Conservation (phyloP, 257 asterid species). For the Primulina eburnea region DNA sequence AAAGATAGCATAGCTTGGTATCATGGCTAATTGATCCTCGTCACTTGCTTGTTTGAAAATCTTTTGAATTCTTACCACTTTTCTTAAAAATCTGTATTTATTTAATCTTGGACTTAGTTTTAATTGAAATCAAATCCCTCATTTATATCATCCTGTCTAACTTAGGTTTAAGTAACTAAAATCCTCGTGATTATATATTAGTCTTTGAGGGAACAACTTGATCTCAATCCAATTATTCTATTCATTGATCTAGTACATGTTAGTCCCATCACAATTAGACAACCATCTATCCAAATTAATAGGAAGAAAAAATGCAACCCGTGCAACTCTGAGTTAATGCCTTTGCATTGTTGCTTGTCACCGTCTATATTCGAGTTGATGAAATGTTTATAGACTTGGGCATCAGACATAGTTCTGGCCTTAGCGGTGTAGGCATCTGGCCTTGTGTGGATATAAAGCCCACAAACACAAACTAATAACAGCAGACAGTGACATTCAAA, state of each 20-base stretch:
- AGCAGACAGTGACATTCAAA: constrained; percentile 1
- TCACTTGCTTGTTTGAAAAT: not conserved
- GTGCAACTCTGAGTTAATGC: constrained; percentile 5
- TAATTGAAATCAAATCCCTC: not conserved
- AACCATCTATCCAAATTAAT: constrained; percentile 14
- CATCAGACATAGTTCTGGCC: not conserved
- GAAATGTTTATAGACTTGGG: not conserved
- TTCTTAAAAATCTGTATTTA: not conserved
- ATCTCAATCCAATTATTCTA: too few relatives aligned
- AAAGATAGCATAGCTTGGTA: not conserved
- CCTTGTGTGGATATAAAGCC: constrained; percentile 3
- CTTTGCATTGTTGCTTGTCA: not conserved
- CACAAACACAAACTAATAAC: not conserved
- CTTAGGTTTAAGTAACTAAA: not conserved
- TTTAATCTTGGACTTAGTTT: too few relatives aligned
- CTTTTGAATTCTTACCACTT: not conserved
- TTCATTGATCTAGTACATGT: not conserved
- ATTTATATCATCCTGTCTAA: not conserved
- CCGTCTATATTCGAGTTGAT: not conserved
- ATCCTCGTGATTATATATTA: not conserved
- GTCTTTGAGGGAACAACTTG: not conserved
- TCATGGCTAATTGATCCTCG: not conserved
- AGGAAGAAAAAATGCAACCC: constrained; percentile 6
- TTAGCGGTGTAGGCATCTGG: not conserved
- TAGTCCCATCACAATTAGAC: not conserved